These are phyloP conservation scores for Clarireedia monteithiana DNA, from an alignment of 2,329 filamentous ascomycete genomes.

Conservation along the genomic window DNA sequence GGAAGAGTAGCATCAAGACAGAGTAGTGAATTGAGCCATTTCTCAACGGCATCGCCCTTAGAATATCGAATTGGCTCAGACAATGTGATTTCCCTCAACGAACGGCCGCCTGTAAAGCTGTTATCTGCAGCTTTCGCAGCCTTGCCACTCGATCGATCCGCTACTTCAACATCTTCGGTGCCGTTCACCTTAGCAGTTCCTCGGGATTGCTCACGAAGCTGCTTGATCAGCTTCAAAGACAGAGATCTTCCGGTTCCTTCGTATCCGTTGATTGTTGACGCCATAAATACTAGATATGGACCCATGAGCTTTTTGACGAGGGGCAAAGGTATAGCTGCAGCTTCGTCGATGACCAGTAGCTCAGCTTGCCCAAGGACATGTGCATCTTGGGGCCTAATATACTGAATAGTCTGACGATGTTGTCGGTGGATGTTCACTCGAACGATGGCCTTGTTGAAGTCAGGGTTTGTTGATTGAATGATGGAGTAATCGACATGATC, in stretches of 20 bases:
- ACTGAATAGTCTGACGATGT: conserved; percentile 96
- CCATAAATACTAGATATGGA: conserved; percentile 97
- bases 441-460: conserved; percentile 98
- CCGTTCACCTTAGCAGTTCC: conserved; percentile 47
- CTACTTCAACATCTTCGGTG: conserved; percentile 53
- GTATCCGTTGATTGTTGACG: conserved; percentile 97
- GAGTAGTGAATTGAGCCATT: conserved; percentile 90
- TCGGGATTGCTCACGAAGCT: conserved; percentile 86
- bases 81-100: conserved; percentile 84
- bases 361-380: conserved; percentile 94
- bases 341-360: conserved; percentile 92
- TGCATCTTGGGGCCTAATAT: conserved; percentile 92
- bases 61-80: conserved; percentile 93
- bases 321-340: conserved; percentile 89
- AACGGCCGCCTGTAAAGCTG: conserved; percentile 57
- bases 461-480: conserved; percentile 94
- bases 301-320: conserved; percentile 92
- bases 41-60: conserved; percentile 83
- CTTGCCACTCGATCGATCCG: conserved; percentile 74
- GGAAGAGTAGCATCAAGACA: conserved; percentile 91
- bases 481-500: conserved; percentile 98
- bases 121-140: conserved; percentile 53
- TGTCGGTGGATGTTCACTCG: conserved; percentile 91
- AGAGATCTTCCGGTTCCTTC: conserved; percentile 93
- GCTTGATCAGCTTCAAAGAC: conserved; percentile 93